phyloP scores from a whole-genome alignment of 306 rosid species.

The Vachellia pachyceras region DNA sequence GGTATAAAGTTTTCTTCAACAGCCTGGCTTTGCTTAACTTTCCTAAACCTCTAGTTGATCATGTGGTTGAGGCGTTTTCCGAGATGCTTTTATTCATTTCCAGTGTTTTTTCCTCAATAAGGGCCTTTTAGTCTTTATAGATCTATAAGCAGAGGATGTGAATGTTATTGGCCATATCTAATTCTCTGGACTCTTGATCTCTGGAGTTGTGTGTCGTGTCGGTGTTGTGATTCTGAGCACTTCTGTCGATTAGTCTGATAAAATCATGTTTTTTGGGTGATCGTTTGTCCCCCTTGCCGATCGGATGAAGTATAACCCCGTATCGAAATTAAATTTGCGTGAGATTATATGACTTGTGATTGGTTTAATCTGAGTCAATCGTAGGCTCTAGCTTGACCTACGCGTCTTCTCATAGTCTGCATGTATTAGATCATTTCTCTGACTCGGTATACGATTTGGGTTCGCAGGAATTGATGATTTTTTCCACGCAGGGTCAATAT shows the following conservation, averaged over 20 bases:
- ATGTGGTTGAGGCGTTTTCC: neutral
- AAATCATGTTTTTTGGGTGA: neutral
- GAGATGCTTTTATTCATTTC: neutral
- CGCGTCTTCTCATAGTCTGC: neutral
- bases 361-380: neutral
- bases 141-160: neutral
- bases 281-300: slow-evolving; percentile 10
- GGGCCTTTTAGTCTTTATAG: neutral
- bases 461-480: slow-evolving; percentile 81
- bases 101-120: neutral
- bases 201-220: neutral
- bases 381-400: neutral
- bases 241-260: neutral
- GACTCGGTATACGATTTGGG: slow-evolving; percentile 39
- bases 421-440: neutral
- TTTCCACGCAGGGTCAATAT: slow-evolving; percentile 75
- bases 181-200: neutral
- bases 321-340: slow-evolving; percentile 13
- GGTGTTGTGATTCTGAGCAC: neutral
- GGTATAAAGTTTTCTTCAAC: neutral
- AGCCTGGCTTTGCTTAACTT: neutral
- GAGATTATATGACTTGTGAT: neutral
- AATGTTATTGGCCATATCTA: neutral
- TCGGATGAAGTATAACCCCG: slow-evolving; percentile 32
- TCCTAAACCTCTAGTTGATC: neutral